These are phyloP conservation scores for Xylariaceae sp. DNA, from an alignment of 2,329 filamentous ascomycete genomes.

Conservation along the genomic window DNA sequence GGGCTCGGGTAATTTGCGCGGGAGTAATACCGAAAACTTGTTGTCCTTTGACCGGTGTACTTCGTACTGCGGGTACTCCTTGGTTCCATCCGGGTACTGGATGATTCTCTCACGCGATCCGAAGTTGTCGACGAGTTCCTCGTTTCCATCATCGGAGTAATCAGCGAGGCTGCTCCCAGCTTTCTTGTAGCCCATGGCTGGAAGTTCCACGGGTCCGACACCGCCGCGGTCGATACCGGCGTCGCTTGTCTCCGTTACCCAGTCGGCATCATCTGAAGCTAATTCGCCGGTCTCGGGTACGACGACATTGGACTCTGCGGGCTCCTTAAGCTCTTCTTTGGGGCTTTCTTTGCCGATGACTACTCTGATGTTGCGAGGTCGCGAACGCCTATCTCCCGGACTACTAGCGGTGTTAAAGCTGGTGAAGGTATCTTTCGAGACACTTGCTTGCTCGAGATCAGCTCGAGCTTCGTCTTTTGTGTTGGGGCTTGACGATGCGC, in stretches of 20 bases:
- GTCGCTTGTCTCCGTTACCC: conserved; percentile 38
- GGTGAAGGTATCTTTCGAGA: too few species aligned
- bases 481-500: conserved; percentile 23
- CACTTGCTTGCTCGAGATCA: too few species aligned
- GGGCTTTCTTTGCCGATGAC: conserved; percentile 12
- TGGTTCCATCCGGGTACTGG: conserved; percentile 15
- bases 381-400: conserved; percentile 2
- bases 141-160: conserved; percentile 37
- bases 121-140: conserved; percentile 6
- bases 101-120: conserved; percentile 24
- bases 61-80: conserved; percentile 11
- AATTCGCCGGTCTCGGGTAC: background rate
- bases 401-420: background rate
- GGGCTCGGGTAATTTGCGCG: conserved; percentile 17
- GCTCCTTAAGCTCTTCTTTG: background rate
- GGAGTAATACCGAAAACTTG: conserved; percentile 17
- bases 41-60: conserved; percentile 18
- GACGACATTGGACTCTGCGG: too few species aligned
- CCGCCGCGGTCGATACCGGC: conserved; percentile 20
- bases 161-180: conserved; percentile 45
- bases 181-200: conserved; percentile 18
- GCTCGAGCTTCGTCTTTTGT: too few species aligned
- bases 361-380: conserved; percentile 19
- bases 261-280: conserved; percentile 33
- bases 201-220: background rate